These are phyloP conservation scores for Thinopyrum elongatum DNA, from an alignment of 176 grass and related monocot species.

Conservation along the genomic window DNA sequence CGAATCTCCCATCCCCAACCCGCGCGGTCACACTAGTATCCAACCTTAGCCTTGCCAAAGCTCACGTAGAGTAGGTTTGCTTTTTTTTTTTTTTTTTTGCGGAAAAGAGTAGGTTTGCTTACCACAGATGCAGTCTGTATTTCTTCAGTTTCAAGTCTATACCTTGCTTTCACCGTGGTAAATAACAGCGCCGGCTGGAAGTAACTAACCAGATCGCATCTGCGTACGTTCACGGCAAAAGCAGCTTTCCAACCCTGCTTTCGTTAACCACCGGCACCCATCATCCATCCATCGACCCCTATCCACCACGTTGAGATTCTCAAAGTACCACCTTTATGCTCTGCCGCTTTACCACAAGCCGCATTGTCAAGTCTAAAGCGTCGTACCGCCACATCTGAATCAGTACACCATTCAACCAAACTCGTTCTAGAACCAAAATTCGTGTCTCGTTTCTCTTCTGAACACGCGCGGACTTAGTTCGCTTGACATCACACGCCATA, in stretches of 20 bases:
- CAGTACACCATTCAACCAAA: not conserved
- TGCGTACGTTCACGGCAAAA: conserved; percentile 34
- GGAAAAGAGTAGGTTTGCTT: not conserved
- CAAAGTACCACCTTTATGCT: not conserved
- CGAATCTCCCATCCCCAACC: too few species aligned
- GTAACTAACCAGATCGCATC: not conserved
- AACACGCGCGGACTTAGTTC: not conserved
- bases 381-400: not conserved
- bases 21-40: too few species aligned
- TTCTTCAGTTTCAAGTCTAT: not conserved
- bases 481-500: not conserved
- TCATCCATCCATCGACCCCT: not conserved
- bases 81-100: too few species aligned
- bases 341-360: not conserved
- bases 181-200: not conserved
- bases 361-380: not conserved
- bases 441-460: too few species aligned
- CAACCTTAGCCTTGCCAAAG: too few species aligned
- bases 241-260: not conserved
- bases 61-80: conserved; percentile 2
- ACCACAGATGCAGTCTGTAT: not conserved
- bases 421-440: not conserved
- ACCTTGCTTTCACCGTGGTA: not conserved
- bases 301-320: not conserved
- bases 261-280: not conserved